Percentiles rank a stretch among this genome's conserved stretches.
These are phyloP conservation scores for Globisporangium barbulae DNA, from an alignment of 352 stramenopile species.

Conservation along the genomic window DNA sequence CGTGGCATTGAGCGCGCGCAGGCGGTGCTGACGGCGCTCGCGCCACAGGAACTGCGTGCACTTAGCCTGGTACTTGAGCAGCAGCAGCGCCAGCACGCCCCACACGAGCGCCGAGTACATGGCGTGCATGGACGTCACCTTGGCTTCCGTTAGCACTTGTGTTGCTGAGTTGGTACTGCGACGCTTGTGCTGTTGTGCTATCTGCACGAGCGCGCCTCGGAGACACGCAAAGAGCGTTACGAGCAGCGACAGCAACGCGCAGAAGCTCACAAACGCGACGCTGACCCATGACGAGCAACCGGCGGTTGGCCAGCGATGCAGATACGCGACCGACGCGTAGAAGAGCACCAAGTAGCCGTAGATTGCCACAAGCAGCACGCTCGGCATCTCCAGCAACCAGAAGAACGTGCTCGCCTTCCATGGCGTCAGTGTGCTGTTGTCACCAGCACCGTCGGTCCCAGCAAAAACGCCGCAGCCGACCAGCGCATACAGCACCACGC, in stretches of 20 bases:
- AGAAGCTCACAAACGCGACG: slow-evolving; percentile 1
- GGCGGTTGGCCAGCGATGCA: slow-evolving; percentile 18
- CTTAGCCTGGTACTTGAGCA: slow-evolving; percentile 19
- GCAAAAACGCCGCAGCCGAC: slow-evolving; percentile 5
- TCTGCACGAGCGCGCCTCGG: background rate
- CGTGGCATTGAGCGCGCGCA: slow-evolving; percentile 1
- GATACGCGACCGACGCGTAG: slow-evolving; percentile 20
- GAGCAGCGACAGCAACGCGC: slow-evolving; percentile 4
- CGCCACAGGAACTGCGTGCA: slow-evolving; percentile 17
- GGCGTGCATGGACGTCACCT: background rate
- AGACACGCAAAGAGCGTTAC: slow-evolving; percentile 11
- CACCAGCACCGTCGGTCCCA: background rate
- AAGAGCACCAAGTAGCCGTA: slow-evolving; percentile 36
- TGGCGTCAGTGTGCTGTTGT: background rate
- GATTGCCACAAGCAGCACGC: slow-evolving; percentile 22
- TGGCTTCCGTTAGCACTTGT: background rate
- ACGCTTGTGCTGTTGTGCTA: background rate
- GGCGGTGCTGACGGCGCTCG: slow-evolving; percentile 11
- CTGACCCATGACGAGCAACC: background rate
- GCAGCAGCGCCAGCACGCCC: slow-evolving; percentile 10
- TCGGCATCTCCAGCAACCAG: slow-evolving; percentile 36
- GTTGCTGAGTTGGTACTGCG: background rate
- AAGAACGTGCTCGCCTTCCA: slow-evolving; percentile 17
- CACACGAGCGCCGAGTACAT: slow-evolving; percentile 13
- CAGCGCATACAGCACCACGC: slow-evolving; percentile 18